Evolutionary conservation across 495 filamentous ascomycete species (phyloP).

Genomic region (Bathelium albidoporum): DNA sequence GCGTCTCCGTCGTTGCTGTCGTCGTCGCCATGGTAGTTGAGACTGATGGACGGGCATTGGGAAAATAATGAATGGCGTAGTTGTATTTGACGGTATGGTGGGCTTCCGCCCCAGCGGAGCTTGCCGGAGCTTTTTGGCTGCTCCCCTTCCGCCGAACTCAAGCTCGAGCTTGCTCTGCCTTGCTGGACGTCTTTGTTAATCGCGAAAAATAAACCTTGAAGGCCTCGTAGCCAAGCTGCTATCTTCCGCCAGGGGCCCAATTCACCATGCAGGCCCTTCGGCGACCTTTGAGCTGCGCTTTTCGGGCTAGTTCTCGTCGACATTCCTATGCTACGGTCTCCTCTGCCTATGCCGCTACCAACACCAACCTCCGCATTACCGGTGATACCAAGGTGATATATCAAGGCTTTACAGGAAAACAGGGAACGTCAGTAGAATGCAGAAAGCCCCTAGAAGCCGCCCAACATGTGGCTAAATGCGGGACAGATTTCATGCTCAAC

Average conservation of each 20-base stretch:
- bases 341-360: slow-evolving; percentile 67
- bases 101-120: background rate
- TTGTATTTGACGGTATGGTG: too few species aligned
- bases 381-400: slow-evolving; percentile 85
- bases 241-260: background rate
- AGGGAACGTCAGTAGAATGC: slow-evolving; percentile 76
- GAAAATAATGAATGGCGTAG: background rate
- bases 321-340: slow-evolving; percentile 59
- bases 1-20: slow-evolving; percentile 44
- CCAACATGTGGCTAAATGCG: slow-evolving; percentile 30
- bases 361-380: slow-evolving; percentile 87
- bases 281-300: slow-evolving; percentile 28
- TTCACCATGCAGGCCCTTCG: slow-evolving; percentile 32
- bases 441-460: background rate
- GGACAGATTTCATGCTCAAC: slow-evolving; percentile 84
- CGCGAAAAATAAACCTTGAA: background rate
- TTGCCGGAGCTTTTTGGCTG: background rate
- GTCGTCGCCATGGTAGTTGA: slow-evolving; percentile 48
- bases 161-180: background rate
- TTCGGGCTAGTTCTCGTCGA: slow-evolving; percentile 37
- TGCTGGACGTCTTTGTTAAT: background rate
- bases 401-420: slow-evolving; percentile 97
- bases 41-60: background rate
- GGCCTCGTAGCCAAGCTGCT: background rate
- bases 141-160: background rate